Percentiles rank a stretch among this genome's conserved stretches.
phyloP scores from a whole-genome alignment of 129 eudicot species.

The Oenanthe sinensis region DNA sequence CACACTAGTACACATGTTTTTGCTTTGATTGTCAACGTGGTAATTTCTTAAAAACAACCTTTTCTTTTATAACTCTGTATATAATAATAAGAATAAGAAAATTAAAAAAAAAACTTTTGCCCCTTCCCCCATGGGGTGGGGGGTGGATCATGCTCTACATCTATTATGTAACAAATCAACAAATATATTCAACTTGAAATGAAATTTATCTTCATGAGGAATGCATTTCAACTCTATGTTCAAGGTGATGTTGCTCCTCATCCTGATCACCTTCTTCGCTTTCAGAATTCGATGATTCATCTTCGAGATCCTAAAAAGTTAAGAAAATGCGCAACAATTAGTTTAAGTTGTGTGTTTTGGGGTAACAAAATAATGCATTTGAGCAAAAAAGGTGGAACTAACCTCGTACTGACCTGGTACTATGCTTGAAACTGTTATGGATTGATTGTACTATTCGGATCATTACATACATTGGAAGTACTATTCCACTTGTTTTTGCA shows the following conservation, averaged over 20 bases:
- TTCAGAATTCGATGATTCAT: not conserved
- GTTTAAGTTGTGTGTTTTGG: not conserved
- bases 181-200: not conserved
- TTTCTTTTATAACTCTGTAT: not conserved
- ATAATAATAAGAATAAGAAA: too few species aligned
- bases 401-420: slow-evolving; percentile 31
- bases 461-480: slow-evolving; percentile 72
- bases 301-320: not conserved
- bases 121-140: not conserved
- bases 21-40: not conserved
- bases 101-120: not conserved
- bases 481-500: slow-evolving; percentile 54
- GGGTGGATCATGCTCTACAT: not conserved
- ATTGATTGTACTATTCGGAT: slow-evolving; percentile 50
- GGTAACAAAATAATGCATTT: not conserved
- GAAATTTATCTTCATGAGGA: not conserved
- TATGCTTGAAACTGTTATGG: slow-evolving; percentile 25
- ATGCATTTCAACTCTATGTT: not conserved
- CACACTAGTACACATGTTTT: not conserved
- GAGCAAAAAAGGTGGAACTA: not conserved
- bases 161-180: not conserved
- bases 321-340: not conserved
- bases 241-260: not conserved
- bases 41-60: not conserved
- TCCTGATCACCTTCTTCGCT: not conserved